A percentile compares a stretch with the other conserved stretches of the same genome.
Evolutionary conservation across 2,329 filamentous ascomycete species (phyloP).

Genomic region (Zalaria sp.): DNA sequence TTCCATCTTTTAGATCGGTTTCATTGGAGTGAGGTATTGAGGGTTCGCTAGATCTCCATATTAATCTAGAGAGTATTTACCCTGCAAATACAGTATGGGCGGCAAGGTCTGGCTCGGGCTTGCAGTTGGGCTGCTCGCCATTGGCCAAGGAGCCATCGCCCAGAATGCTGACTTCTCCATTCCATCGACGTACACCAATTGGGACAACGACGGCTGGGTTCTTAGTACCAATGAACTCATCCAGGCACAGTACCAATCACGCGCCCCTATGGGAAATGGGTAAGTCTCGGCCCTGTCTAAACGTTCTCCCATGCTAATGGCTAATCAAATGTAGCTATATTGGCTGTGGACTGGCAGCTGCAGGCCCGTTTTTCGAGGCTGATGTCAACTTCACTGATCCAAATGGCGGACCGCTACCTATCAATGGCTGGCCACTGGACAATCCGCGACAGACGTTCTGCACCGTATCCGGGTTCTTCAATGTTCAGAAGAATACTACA

Average conservation of each 20-base stretch:
- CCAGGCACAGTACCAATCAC: slow-evolving; percentile 46
- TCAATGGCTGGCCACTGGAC: slow-evolving; percentile 51
- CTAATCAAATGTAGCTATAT: slow-evolving; percentile 29
- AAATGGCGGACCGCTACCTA: slow-evolving; percentile 20
- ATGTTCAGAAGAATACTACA: slow-evolving; percentile 43
- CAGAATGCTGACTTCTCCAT: slow-evolving; percentile 8
- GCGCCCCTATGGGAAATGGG: slow-evolving; percentile 47
- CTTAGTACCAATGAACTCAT: slow-evolving; percentile 39
- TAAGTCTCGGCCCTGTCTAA: background rate
- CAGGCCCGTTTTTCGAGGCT: slow-evolving; percentile 49
- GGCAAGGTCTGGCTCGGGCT: background rate
- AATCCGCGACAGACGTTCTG: slow-evolving; percentile 49
- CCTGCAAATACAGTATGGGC: too few species aligned
- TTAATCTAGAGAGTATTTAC: too few species aligned
- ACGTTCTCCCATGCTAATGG: background rate
- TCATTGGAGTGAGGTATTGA: too few species aligned
- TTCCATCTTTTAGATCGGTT: too few species aligned
- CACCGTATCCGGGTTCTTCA: slow-evolving; percentile 54
- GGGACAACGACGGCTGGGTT: slow-evolving; percentile 45
- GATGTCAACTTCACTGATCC: slow-evolving; percentile 41
- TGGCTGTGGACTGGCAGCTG: slow-evolving; percentile 48
- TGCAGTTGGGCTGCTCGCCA: background rate
- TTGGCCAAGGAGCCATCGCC: background rate
- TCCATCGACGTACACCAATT: slow-evolving; percentile 28
- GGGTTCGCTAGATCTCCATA: too few species aligned